Evolutionary conservation across 2,329 filamentous ascomycete genomes (phyloP), one percentile per base, ranked within the genome.

Genomic region (Xylaria sp.): DNA sequence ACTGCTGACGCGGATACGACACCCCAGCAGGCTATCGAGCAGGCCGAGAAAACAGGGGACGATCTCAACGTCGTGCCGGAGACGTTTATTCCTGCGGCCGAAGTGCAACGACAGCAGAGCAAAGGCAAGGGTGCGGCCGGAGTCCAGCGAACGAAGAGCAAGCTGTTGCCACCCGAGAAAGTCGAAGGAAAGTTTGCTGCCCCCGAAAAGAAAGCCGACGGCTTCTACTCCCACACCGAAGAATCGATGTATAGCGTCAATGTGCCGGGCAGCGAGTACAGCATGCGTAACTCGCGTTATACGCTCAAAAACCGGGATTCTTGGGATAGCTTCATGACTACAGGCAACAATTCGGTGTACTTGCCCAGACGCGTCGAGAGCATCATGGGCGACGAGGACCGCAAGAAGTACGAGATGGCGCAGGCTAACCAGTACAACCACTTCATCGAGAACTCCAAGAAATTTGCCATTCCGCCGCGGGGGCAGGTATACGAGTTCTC

Each of bases 61-160:
- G 93, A 96, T 61, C 82, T 97, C 51, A 96, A 96, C 63, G 83
- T 97, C 45, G 85, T 95, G 8, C 89, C 92, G 0, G 90, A 96
- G 69, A 92, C 91, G 0, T 97, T 97, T 75, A 83, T 82, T 51
- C 79, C 79, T 0, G 82, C 83, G 2, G 72, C 78, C 4, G 78
- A 85, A 46, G 83, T 66, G 39, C 82, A 66, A 40, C 56, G 67
- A 40, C 64, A 62, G n/a, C 65, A 63, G 42, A 60, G 60, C 43
- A 62, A 63, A 40, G 63, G 58, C 26, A 68, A 67, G 49, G 67
- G 66, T 37, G 56, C 48, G 20, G 73, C 71, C 51, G 69, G 73
- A 24, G 72, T 84, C 57, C 74, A 67, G 63, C 78, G 73, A 65
- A 76, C 70, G 62, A 80, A 67, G 72, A 88, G 71, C 78, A 84